These are phyloP conservation scores for Xylaria sp. DNA, from an alignment of 2,329 filamentous ascomycete species.

Conservation along the genomic window DNA sequence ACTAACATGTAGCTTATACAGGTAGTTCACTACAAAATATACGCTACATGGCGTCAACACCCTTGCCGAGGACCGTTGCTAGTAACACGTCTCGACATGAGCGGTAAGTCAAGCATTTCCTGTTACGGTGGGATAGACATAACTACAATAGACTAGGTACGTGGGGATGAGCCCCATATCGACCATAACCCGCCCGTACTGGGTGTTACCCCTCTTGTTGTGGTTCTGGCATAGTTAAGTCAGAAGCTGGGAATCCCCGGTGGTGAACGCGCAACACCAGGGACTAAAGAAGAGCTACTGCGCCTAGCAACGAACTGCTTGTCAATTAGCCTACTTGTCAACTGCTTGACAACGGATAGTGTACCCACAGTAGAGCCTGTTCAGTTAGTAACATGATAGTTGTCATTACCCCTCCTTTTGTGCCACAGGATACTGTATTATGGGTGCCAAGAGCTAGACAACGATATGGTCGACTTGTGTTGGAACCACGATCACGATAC, in stretches of 20 bases:
- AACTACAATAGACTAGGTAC: background rate
- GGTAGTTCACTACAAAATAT: too few species aligned
- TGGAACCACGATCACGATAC: background rate
- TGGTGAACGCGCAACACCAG: background rate
- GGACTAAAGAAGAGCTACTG: constrained; percentile 13
- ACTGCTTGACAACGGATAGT: background rate
- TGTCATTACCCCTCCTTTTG: constrained; percentile 2
- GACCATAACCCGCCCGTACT: background rate
- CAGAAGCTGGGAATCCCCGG: constrained; percentile 5
- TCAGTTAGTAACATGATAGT: background rate
- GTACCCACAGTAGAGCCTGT: background rate
- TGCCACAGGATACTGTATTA: background rate
- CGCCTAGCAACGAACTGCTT: constrained; percentile 3
- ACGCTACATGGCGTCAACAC: background rate
- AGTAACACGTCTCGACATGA: constrained; percentile 1
- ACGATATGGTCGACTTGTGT: too few species aligned
- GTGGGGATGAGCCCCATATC: background rate
- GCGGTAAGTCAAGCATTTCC: constrained; percentile 26
- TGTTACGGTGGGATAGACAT: constrained; percentile 5
- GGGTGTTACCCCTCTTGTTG: constrained; percentile 4
- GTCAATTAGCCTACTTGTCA: background rate
- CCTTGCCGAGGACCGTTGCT: background rate
- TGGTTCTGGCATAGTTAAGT: background rate
- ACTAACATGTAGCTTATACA: too few species aligned
- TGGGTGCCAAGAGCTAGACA: background rate